phyloP scores from a whole-genome alignment of 495 filamentous ascomycete species.

The Penicillium samsonianum region DNA sequence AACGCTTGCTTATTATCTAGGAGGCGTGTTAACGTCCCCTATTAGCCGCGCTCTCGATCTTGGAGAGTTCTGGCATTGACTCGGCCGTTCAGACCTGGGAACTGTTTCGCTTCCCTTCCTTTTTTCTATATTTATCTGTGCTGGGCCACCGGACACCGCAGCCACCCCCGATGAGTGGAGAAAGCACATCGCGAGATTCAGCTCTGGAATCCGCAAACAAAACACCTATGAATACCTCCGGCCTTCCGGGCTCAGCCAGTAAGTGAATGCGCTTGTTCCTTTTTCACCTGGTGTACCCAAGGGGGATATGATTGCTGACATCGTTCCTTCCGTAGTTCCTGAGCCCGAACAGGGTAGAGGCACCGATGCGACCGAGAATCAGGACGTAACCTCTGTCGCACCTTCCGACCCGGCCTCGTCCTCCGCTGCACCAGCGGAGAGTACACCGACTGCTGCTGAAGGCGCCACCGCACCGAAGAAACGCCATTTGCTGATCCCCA shows the following conservation, averaged over 20 bases:
- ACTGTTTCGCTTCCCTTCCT: conserved; percentile 9
- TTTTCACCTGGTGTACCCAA: neutral
- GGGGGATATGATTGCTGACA: conserved; percentile 16
- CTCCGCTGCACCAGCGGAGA: conserved; percentile 21
- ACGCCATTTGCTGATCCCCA: conserved; percentile 57
- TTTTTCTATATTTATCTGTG: conserved; percentile 8
- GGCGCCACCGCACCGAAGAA: conserved; percentile 49
- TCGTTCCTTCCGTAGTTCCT: conserved; percentile 27
- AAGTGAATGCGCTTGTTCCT: conserved; percentile 12
- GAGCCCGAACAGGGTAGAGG: conserved; percentile 32
- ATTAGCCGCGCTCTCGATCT: conserved; percentile 26
- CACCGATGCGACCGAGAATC: conserved; percentile 30
- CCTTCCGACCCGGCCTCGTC: conserved; percentile 27
- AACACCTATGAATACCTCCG: conserved; percentile 42
- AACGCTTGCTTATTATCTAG: conserved; percentile 38
- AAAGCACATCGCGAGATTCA: conserved; percentile 35
- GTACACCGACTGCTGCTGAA: conserved; percentile 15
- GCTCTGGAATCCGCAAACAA: conserved; percentile 35
- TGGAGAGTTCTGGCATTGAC: conserved; percentile 13
- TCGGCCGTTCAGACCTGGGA: conserved; percentile 8
- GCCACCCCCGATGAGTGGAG: conserved; percentile 42
- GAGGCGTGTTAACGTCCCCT: conserved; percentile 37
- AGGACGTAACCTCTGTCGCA: conserved; percentile 29
- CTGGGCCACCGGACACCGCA: conserved; percentile 19
- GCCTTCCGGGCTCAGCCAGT: conserved; percentile 26